phyloP scores from a whole-genome alignment of 2,329 filamentous ascomycete species.

The Penicillium sp. region DNA sequence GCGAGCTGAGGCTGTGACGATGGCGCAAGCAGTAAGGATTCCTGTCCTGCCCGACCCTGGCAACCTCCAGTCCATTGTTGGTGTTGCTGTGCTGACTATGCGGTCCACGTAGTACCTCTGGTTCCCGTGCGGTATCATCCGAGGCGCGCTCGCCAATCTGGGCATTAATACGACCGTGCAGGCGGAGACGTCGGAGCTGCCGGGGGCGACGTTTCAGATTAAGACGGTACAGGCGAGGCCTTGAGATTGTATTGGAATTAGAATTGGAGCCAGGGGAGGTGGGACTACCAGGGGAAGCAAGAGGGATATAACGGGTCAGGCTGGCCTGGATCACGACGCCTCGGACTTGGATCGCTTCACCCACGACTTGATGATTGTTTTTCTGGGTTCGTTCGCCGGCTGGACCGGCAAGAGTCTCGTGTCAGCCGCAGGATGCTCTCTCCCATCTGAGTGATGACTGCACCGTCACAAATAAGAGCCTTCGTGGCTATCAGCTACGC shows the following conservation, averaged over 20 bases:
- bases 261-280: neutral
- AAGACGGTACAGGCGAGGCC: conserved; percentile 74
- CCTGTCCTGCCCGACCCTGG: neutral
- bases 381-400: neutral
- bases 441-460: neutral
- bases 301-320: conserved; percentile 4
- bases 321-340: conserved; percentile 7
- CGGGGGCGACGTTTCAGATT: conserved; percentile 91
- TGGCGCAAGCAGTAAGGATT: conserved; percentile 73
- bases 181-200: conserved; percentile 84
- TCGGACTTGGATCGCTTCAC: neutral
- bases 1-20: conserved; percentile 69
- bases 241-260: conserved; percentile 40
- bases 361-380: neutral
- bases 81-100: neutral
- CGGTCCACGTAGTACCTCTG: conserved; percentile 70
- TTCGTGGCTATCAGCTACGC: conserved; percentile 2
- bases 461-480: neutral
- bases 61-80: too few relatives aligned
- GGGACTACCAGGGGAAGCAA: neutral
- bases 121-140: conserved; percentile 91
- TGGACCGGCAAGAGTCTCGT: conserved; percentile 4
- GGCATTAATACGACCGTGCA: conserved; percentile 90
- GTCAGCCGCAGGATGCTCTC: neutral
- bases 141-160: conserved; percentile 87